A percentile compares a stretch with the other conserved stretches of the same genome.
These are phyloP conservation scores for Trichoderma guizhouense DNA, from an alignment of 2,329 filamentous ascomycete species.

Conservation along the genomic window DNA sequence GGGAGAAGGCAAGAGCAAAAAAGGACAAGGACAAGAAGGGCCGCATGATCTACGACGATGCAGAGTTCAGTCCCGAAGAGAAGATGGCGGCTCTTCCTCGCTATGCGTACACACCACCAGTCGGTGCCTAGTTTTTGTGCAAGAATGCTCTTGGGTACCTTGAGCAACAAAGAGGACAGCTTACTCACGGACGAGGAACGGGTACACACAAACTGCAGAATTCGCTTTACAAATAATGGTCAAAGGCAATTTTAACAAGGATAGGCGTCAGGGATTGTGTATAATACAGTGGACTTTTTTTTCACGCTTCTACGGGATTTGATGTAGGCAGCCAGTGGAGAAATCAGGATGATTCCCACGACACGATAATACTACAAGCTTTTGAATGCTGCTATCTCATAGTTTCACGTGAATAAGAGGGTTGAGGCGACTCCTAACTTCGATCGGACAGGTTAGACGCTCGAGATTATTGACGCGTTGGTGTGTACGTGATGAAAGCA, in stretches of 20 bases:
- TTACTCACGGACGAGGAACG: background rate
- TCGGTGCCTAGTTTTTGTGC: constrained; percentile 20
- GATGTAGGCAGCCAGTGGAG: background rate
- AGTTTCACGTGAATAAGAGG: too few relatives aligned
- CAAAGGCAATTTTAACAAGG: constrained; percentile 14
- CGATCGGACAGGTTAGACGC: background rate
- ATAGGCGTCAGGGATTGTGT: constrained; percentile 17
- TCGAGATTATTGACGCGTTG: background rate
- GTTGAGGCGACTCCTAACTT: background rate
- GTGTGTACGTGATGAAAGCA: background rate
- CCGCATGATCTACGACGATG: constrained; percentile 78
- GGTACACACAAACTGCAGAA: background rate
- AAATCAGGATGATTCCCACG: background rate
- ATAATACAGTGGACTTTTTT: constrained; percentile 1
- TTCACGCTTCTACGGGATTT: background rate
- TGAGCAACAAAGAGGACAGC: background rate
- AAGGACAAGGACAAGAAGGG: constrained; percentile 66
- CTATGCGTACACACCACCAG: constrained; percentile 58
- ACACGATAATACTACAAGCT: background rate
- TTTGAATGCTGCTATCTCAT: background rate
- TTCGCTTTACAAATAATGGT: background rate
- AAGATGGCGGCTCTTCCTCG: constrained; percentile 75
- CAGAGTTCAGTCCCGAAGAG: constrained; percentile 80
- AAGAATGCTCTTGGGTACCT: background rate
- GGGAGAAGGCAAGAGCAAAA: constrained; percentile 62